Conservation (phyloP, 352 stramenopile genomes). For the Blastocystis sp. region DNA sequence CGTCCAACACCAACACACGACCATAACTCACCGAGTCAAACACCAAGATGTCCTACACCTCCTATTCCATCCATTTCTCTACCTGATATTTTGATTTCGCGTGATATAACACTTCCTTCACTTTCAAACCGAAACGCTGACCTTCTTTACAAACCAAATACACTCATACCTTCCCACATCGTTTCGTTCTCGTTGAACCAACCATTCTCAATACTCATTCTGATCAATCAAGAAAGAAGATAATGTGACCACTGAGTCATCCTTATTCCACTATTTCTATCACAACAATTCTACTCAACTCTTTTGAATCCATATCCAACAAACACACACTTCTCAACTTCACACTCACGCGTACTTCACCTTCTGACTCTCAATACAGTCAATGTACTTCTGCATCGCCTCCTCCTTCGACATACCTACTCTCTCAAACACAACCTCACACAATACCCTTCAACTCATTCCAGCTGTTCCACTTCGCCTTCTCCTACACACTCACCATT, state of each 20-base stretch:
- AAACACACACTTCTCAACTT: not conserved
- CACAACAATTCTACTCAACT: not conserved
- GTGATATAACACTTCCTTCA: constrained; percentile 83
- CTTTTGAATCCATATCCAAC: not conserved
- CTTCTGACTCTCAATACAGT: constrained; percentile 64
- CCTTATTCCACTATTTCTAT: not conserved
- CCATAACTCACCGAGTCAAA: constrained; percentile 93
- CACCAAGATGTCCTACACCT: constrained; percentile 84
- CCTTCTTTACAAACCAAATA: constrained; percentile 44
- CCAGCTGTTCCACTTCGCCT: constrained; percentile 77
- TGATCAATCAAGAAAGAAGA: not conserved
- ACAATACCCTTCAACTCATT: constrained; percentile 68
- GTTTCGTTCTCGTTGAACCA: constrained; percentile 88
- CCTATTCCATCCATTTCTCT: constrained; percentile 58
- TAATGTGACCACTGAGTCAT: not conserved
- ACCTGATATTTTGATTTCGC: constrained; percentile 87
- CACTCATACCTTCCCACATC: constrained; percentile 73
- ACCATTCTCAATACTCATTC: constrained; percentile 62
- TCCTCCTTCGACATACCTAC: constrained; percentile 68
- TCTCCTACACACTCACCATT: constrained; percentile 63
- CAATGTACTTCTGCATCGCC: constrained; percentile 74
- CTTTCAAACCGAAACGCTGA: constrained; percentile 74
- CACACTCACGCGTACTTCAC: constrained; percentile 11
- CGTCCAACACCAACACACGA: constrained; percentile 93
- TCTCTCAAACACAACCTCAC: not conserved